Evolutionary conservation across 1,284 basidiomycete genomes (phyloP).

Genomic region (Marasmius sp.): DNA sequence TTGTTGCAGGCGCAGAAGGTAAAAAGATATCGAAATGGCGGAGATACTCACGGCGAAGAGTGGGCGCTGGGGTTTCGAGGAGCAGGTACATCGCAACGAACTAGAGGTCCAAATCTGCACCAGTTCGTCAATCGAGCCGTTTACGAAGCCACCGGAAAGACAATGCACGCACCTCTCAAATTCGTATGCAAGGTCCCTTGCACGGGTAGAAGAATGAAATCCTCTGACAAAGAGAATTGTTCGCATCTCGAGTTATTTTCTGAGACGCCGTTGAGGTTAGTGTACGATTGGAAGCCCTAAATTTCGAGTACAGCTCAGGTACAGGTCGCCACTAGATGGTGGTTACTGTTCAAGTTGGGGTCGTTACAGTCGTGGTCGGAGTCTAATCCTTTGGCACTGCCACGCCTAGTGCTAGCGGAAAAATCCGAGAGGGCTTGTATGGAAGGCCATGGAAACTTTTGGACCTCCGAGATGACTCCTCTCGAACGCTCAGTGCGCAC

Average conservation of each 20-base stretch:
- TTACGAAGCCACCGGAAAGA: background rate
- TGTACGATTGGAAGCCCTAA: background rate
- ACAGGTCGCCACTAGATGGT: background rate
- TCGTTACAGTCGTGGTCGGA: too few species aligned
- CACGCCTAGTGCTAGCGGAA: too few species aligned
- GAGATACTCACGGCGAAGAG: slow-evolving; percentile 73
- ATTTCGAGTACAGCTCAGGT: background rate
- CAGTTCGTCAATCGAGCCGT: background rate
- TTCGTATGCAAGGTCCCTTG: slow-evolving; percentile 81
- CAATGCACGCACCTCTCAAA: slow-evolving; percentile 70
- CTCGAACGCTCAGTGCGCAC: too few species aligned
- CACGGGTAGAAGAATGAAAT: slow-evolving; percentile 76
- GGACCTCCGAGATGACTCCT: too few species aligned
- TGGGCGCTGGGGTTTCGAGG: slow-evolving; percentile 71
- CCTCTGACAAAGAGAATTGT: slow-evolving; percentile 88
- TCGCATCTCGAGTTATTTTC: slow-evolving; percentile 43
- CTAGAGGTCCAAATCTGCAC: slow-evolving; percentile 69
- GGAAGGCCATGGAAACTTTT: too few species aligned
- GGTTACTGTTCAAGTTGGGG: background rate
- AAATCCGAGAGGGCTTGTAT: too few species aligned
- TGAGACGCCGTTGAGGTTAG: background rate
- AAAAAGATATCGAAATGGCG: slow-evolving; percentile 13
- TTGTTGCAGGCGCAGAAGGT: slow-evolving; percentile 20
- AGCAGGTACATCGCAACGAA: slow-evolving; percentile 88
- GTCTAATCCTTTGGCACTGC: too few species aligned